These are phyloP conservation scores for Xylaria acuta DNA, from an alignment of 495 filamentous ascomycete genomes.

Conservation along the genomic window DNA sequence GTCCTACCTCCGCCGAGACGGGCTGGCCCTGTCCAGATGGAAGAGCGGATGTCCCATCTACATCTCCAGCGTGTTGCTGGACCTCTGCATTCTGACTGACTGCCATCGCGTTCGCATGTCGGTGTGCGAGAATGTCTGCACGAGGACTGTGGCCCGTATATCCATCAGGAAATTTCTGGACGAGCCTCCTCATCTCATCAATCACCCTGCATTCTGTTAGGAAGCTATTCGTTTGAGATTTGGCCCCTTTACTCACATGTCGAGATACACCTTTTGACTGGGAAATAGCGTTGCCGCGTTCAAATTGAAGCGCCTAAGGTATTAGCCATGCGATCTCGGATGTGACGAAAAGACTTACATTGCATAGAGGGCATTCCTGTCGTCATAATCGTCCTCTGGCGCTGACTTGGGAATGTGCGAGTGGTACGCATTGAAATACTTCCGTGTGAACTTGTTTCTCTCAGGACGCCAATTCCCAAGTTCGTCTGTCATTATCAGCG, in stretches of 20 bases:
- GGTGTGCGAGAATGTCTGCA: conserved; percentile 13
- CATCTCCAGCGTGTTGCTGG: conserved; percentile 13
- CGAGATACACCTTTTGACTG: conserved; percentile 14
- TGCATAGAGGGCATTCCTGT: conserved; percentile 36
- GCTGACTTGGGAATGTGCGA: conserved; percentile 26
- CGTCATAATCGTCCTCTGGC: conserved; percentile 35
- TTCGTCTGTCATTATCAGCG: conserved; percentile 31
- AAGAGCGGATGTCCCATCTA: conserved; percentile 13
- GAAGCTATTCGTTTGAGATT: conserved; percentile 12
- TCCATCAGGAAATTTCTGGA: conserved; percentile 24
- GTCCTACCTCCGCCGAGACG: not conserved
- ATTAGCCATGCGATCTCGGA: conserved; percentile 13
- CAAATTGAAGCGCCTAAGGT: conserved; percentile 19
- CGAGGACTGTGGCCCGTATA: conserved; percentile 18
- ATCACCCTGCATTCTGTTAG: conserved; percentile 21
- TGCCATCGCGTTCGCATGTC: conserved; percentile 8
- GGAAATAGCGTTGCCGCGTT: conserved; percentile 21
- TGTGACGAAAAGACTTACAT: conserved; percentile 28
- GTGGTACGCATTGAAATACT: conserved; percentile 35
- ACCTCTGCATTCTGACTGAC: conserved; percentile 7
- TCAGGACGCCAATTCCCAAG: conserved; percentile 40
- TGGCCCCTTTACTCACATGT: conserved; percentile 9
- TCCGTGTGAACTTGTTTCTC: conserved; percentile 33
- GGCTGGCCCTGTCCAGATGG: conserved; percentile 8
- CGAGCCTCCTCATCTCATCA: conserved; percentile 22